Evolutionary conservation across 768 basidiomycete species (phyloP), one percentile per base, ranked within the genome.

Genomic region (Udeniomyces megalosporus): DNA sequence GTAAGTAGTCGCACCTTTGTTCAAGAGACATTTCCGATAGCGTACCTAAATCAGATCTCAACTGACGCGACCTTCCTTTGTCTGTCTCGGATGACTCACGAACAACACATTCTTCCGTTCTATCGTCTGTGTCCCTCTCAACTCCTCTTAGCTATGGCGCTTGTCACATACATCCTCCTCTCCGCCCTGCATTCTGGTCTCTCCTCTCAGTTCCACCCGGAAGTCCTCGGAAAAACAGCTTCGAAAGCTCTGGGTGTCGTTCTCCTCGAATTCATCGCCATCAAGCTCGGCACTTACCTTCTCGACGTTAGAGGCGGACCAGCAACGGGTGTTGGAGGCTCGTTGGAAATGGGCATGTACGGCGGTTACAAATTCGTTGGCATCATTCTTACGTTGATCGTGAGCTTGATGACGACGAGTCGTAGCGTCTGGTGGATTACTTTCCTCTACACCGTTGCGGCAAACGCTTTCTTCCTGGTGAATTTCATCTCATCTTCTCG

Each of bases 291-390:
- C 0, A 95, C 89, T 70, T 99, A 97, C 74, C 76, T 96, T 54
- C 80, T 97, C 53, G 90, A 88, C 64, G 88, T 97, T 2, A 80
- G 84, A 64, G 84, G 83, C 3, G 75, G 78, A 6, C n/a, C n/a
- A n/a, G 60, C 60, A 2, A 34, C 28, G 28, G 58, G 58, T 2
- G 34, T 60, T 12, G 29, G 48, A 29, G 58, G 80, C 87, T 26
- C 78, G 26, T 34, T 86, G 4, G 90, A 95, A 70, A 74, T 97
- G 52, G 75, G 95, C 32, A 87, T 92, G 0, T 97, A 96, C 71
- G 86, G 85, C 4, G 93, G 95, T 0, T 97, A 97, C 76, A 97
- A 99, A 71, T 97, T 99, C 69, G 88, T 96, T 31, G 93, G 91
- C 1, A 88, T 96, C 45, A 92, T 95, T 67, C 74, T 84, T 14